Base-by-base conservation (phyloP, 192 early-diverging fungal species). In the Podila horticola region DNA sequence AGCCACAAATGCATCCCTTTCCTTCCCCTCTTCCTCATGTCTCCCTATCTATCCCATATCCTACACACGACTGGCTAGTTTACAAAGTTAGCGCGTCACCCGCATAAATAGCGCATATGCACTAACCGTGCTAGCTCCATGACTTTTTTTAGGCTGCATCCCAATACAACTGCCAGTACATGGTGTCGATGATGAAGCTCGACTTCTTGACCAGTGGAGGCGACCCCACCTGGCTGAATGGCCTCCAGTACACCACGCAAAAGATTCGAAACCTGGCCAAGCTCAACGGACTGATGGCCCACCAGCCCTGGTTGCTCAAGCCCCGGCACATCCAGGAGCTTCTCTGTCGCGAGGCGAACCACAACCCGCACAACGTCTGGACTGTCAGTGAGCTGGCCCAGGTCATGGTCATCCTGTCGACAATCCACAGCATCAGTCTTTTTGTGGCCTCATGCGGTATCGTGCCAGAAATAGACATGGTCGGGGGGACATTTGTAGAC, bases 361-460 rank as follows among this genome's bases (percentile, higher is more conserved):
- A 72, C 57, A 85, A 82, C 62, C 82, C 85, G 12, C 72, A 72
- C 33, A 84, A 86, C 26, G 58, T 77, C n/a, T 90, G 89, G 89
- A 85, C 82, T 28, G 79, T 77, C 50, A 74, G 77, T 33, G 89
- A 90, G 72, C 65, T 90, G 24, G 83, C 89, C 24, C 88, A 90
- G 48, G 86, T 83, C 29, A 87, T 89, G 49, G 62, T 86, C 33
- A 79, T 89, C 3, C 34, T 88, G 1, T 69, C 84, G 38, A 88
- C 88, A 0, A 81, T 85, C 64, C 83, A 89, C 69, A 83, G 88
- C 34, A 83, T 89, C 51, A 84, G 86, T 29, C 84, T 85, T 30
- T 84, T 88, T 82, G 87, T 86, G 8, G 71, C 89, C 3, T 79
- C 86, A 12, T 89, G 85, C 33, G 89, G 89, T 6, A 86, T 90